Percentiles rank a stretch among this genome's conserved stretches.
phyloP scores from a whole-genome alignment of 768 basidiomycete genomes.

The Lactarius evosmus region DNA sequence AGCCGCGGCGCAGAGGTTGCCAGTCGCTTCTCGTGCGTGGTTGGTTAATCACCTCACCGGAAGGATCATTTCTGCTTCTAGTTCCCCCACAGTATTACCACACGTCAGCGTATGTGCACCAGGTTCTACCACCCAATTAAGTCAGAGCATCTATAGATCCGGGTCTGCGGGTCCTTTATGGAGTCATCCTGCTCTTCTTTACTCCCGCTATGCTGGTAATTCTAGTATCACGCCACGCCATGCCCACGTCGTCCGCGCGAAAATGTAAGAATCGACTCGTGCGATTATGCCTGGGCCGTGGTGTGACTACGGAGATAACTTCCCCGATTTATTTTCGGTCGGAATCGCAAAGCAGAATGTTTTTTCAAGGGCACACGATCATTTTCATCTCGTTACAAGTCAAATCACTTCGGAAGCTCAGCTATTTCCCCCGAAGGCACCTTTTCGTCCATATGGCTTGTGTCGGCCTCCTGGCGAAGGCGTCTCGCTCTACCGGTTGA shows the following conservation, averaged over 20 bases:
- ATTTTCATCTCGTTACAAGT: background rate
- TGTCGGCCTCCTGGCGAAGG: constrained; percentile 1
- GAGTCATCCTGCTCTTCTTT: no score
- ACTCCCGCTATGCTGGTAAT: background rate
- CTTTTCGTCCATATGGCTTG: constrained; percentile 5
- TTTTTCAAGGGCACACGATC: background rate
- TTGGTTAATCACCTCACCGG: no score
- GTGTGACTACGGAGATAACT: background rate
- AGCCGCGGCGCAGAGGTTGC: no score
- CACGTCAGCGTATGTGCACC: no score
- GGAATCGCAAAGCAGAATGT: background rate
- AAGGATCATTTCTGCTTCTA: no score
- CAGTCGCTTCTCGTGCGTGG: no score
- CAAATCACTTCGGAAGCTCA: constrained; percentile 18
- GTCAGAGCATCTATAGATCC: no score
- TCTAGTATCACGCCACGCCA: background rate
- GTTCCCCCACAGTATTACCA: no score
- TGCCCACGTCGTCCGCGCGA: background rate
- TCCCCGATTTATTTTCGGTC: background rate
- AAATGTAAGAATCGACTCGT: background rate
- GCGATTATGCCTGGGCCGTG: background rate
- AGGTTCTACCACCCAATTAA: no score
- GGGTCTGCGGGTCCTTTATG: no score
- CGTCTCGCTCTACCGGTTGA: constrained; percentile 20
- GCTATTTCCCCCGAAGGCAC: constrained; percentile 5